A percentile compares a stretch with the other conserved stretches of the same genome.
These are phyloP conservation scores for Persicaria maculosa DNA, from an alignment of 148 eudicot species.

Conservation along the genomic window DNA sequence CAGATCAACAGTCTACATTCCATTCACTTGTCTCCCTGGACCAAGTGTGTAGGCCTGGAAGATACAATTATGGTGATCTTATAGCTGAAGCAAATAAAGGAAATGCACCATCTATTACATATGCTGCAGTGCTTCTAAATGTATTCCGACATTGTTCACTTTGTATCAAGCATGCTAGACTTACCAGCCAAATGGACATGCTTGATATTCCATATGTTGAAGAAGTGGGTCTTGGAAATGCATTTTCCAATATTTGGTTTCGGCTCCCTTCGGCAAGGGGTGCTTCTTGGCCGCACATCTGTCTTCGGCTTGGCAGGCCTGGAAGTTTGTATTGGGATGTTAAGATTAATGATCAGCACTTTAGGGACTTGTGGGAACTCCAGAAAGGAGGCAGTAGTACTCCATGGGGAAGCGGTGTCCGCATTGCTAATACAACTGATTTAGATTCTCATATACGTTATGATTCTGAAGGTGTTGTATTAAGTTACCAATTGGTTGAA, in stretches of 20 bases:
- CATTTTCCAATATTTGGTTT: constrained; percentile 82
- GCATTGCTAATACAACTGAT: constrained; percentile 90
- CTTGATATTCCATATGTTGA: constrained; percentile 83
- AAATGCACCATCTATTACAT: constrained; percentile 67
- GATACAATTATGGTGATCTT: constrained; percentile 65
- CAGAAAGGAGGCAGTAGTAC: constrained; percentile 69
- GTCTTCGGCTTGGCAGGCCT: constrained; percentile 82
- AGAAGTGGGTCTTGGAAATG: constrained; percentile 66
- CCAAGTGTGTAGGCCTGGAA: constrained; percentile 28
- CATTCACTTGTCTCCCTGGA: constrained; percentile 28
- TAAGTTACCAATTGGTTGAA: constrained; percentile 83
- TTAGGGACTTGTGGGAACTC: constrained; percentile 93
- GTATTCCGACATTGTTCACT: constrained; percentile 95
- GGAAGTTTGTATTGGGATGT: constrained; percentile 99
- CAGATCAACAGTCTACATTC: constrained; percentile 30
- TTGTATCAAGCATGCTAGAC: constrained; percentile 87
- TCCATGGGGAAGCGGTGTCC: constrained; percentile 88
- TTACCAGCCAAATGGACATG: constrained; percentile 92
- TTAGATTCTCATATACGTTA: constrained; percentile 89
- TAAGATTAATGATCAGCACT: constrained; percentile 84
- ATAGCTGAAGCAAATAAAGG: constrained; percentile 93
- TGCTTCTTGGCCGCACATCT: constrained; percentile 73
- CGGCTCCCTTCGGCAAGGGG: constrained; percentile 71
- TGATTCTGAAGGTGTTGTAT: constrained; percentile 83
- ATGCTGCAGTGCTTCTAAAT: constrained; percentile 74